phyloP scores from a whole-genome alignment of 352 stramenopile species.

The Globisporangium irregulare region DNA sequence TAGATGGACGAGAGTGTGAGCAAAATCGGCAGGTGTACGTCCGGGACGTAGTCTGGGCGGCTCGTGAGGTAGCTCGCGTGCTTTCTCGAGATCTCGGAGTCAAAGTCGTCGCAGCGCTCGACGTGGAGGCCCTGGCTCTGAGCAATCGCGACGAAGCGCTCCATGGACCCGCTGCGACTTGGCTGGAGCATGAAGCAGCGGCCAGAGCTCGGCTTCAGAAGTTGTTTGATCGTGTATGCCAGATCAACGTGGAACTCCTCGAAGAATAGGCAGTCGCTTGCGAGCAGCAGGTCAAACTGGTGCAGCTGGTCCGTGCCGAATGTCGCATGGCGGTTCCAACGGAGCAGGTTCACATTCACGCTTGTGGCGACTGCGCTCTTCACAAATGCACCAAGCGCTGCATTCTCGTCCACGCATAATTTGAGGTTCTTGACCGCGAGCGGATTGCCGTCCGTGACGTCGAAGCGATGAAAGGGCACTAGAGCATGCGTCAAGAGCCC shows the following conservation, averaged over 20 bases:
- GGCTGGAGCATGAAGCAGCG: conserved; percentile 74
- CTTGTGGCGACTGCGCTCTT: neutral
- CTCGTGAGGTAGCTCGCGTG: conserved; percentile 34
- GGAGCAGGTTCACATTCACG: conserved; percentile 44
- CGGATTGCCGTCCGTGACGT: conserved; percentile 79
- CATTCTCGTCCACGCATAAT: conserved; percentile 60
- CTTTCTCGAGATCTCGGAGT: conserved; percentile 32
- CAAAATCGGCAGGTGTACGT: conserved; percentile 68
- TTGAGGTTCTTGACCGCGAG: conserved; percentile 64
- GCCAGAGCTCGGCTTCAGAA: conserved; percentile 41
- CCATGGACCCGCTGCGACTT: conserved; percentile 69
- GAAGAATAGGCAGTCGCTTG: conserved; percentile 87
- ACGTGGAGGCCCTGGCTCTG: conserved; percentile 36
- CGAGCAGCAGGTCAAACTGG: conserved; percentile 78
- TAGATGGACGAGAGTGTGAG: conserved; percentile 29
- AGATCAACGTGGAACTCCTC: conserved; percentile 84
- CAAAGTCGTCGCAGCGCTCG: conserved; percentile 34
- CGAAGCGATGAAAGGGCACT: conserved; percentile 35
- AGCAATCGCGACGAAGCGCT: conserved; percentile 62
- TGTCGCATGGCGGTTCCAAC: conserved; percentile 53
- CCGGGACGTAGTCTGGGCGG: conserved; percentile 53
- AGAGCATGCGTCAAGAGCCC: conserved; percentile 52
- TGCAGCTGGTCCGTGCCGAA: conserved; percentile 30
- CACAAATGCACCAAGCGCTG: conserved; percentile 20
- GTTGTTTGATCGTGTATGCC: conserved; percentile 53